Evolutionary conservation across 208 protist genomes (phyloP), one percentile per base, ranked within the genome.

Genomic region (Trypanosoma lewisi): DNA sequence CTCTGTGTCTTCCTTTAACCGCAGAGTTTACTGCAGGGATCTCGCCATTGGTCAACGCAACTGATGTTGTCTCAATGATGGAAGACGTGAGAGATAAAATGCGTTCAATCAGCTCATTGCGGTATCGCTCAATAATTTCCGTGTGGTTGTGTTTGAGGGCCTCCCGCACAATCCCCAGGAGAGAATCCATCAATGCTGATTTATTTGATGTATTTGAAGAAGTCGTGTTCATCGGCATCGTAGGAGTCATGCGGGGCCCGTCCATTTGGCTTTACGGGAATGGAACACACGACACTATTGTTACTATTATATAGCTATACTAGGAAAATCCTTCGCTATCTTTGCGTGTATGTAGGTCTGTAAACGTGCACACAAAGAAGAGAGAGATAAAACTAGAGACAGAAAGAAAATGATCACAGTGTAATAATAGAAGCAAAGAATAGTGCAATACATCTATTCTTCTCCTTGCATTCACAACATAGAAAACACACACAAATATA

Each of bases 21-120:
- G n/a, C n/a, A n/a, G n/a, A n/a, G n/a, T n/a, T 16, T 16, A 28
- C 1, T 28, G 7, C 5, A 7, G 49, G 36, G 11, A 8, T 54
- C 16, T 14, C 39, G 39, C 34, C 30, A 34, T 21, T 34, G 1
- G 21, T 14, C n/a, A 68, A 16, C 8, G 44, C 63, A 14, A 16
- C 28, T 12, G 17, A 19, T 21, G 52, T 60, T 33, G 41, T 44
- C 0, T 58, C 52, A 53, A 68, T 60, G 21, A 68, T 68, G 25
- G 4, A 8, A 25, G 36, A 30, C 17, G 63, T 16, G 11, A 68
- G 42, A 9, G 14, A 16, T n/a, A 39, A 17, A 17, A 68, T 34
- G 14, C 33, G 63, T 5, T 51, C 1, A 23, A 60, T 23, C 17
- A 68, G 39, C 51, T 60, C 8, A 25, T 41, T 34, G 39, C n/a